A percentile compares a stretch with the other conserved stretches of the same genome.
Conservation (phyloP, 2,329 filamentous ascomycete genomes). For the Geosmithia flava region DNA sequence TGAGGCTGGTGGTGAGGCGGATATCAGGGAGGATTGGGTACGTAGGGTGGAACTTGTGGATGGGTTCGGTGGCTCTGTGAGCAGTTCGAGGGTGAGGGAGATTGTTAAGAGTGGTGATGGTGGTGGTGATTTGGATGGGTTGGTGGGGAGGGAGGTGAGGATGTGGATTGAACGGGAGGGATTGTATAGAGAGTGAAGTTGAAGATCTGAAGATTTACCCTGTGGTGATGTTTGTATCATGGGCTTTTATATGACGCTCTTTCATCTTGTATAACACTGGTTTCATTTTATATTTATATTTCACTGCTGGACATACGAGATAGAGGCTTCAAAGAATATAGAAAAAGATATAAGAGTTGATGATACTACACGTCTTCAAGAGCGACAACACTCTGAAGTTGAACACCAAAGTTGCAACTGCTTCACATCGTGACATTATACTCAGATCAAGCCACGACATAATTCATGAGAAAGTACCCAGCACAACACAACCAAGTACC, state of each 20-base stretch:
- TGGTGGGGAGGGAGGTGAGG: slow-evolving; percentile 46
- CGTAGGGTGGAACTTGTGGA: slow-evolving; percentile 46
- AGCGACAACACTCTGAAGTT: no score
- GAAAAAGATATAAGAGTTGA: no score
- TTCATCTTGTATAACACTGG: not conserved
- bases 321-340: no score
- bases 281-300: no score
- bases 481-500: no score
- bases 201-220: slow-evolving; percentile 10
- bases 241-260: not conserved
- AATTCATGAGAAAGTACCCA: no score
- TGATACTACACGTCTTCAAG: no score
- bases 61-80: slow-evolving; percentile 30
- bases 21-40: slow-evolving; percentile 45
- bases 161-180: slow-evolving; percentile 42
- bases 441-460: no score
- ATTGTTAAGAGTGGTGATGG: slow-evolving; percentile 36
- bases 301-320: no score
- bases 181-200: slow-evolving; percentile 33
- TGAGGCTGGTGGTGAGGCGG: slow-evolving; percentile 17
- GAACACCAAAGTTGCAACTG: no score
- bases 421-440: no score
- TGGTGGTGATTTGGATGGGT: slow-evolving; percentile 26
- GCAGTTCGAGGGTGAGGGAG: slow-evolving; percentile 51
- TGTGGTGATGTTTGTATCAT: not conserved